phyloP scores from a whole-genome alignment of 78 protist species.

The Anaeramoeba flamelloides region DNA sequence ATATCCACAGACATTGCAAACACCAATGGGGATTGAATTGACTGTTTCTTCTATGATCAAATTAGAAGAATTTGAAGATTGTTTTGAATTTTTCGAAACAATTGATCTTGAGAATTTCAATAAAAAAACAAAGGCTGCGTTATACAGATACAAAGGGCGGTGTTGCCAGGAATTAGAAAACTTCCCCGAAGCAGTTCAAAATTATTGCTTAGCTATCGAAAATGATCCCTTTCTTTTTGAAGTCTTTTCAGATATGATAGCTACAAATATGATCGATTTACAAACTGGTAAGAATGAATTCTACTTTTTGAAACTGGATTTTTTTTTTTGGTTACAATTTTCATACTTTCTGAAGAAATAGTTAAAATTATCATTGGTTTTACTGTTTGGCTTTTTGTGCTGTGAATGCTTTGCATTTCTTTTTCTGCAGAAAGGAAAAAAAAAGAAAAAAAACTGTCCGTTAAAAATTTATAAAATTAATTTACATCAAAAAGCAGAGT shows the following conservation, averaged over 20 bases:
- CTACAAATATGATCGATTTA: not conserved
- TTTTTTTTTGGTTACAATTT: not conserved
- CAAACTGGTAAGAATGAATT: not conserved
- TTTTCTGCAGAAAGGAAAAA: too few species aligned
- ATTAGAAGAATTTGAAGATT: not conserved
- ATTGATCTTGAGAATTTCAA: not conserved
- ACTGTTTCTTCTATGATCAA: not conserved
- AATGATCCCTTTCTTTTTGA: constrained; percentile 1
- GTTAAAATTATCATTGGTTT: not conserved
- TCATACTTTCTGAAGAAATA: not conserved
- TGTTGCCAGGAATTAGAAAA: not conserved
- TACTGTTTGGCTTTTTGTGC: too few species aligned
- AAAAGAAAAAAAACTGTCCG: too few species aligned
- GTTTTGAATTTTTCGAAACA: not conserved
- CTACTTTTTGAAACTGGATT: not conserved
- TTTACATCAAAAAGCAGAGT: too few species aligned
- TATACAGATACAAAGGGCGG: not conserved
- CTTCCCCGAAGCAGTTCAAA: not conserved
- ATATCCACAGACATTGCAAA: not conserved
- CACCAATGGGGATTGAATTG: not conserved
- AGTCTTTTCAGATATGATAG: not conserved
- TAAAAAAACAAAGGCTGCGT: not conserved
- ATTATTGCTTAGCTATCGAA: not conserved
- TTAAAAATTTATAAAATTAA: too few species aligned
- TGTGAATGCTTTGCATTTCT: too few species aligned